A percentile compares a stretch with the other conserved stretches of the same genome.
phyloP scores from a whole-genome alignment of 2,329 filamentous ascomycete genomes.

The Sphaerulina vaccinii region DNA sequence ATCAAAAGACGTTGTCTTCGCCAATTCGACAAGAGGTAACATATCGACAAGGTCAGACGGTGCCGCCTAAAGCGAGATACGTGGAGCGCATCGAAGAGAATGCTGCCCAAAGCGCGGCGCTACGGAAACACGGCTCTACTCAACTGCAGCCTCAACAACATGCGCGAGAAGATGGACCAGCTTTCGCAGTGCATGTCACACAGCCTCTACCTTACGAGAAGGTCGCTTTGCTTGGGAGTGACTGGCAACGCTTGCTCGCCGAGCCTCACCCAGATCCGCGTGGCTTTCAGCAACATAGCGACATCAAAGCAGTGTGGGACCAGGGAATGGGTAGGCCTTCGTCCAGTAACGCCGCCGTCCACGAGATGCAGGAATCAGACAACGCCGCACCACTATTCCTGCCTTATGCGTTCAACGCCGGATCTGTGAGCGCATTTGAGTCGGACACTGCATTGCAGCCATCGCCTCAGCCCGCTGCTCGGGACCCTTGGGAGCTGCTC shows the following conservation, averaged over 20 bases:
- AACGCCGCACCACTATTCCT: conserved; percentile 1
- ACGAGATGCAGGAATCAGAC: background rate
- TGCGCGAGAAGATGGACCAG: background rate
- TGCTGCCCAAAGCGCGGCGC: background rate
- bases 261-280: background rate
- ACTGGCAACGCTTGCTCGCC: background rate
- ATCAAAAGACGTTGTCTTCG: too few species aligned
- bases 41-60: background rate
- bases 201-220: background rate
- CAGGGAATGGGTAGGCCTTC: too few species aligned
- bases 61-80: background rate
- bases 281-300: background rate
- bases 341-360: too few species aligned
- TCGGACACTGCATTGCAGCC: too few species aligned
- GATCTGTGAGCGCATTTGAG: background rate
- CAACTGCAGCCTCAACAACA: background rate
- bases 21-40: background rate
- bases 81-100: background rate
- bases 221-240: background rate
- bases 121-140: background rate
- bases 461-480: too few species aligned
- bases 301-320: background rate
- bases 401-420: background rate
- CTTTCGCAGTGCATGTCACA: background rate
- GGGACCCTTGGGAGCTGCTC: too few species aligned